Evolutionary conservation across 2,329 filamentous ascomycete genomes (phyloP).

Genomic region (Aureobasidium sp.): DNA sequence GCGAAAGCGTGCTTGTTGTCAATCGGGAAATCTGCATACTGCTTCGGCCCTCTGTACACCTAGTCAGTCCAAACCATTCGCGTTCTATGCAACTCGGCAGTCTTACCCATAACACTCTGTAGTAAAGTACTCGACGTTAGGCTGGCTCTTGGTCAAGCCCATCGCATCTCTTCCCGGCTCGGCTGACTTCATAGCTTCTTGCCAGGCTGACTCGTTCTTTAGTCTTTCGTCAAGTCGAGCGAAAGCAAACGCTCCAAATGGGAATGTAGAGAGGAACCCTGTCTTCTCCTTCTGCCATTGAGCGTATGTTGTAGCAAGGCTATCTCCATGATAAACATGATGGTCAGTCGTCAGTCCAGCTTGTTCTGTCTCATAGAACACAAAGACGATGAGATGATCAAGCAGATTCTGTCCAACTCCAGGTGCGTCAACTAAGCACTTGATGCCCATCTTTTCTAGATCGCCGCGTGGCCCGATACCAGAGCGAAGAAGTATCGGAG

Average conservation of each 20-base stretch:
- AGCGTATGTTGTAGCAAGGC: conserved; percentile 47
- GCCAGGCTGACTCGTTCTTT: conserved; percentile 49
- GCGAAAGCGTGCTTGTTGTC: conserved; percentile 39
- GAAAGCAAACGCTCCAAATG: conserved; percentile 56
- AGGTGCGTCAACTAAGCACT: conserved; percentile 38
- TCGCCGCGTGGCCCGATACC: conserved; percentile 45
- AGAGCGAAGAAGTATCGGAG: conserved; percentile 47
- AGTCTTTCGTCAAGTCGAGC: conserved; percentile 56
- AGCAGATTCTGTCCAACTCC: conserved; percentile 44
- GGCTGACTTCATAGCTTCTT: conserved; percentile 38
- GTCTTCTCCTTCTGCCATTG: conserved; percentile 51
- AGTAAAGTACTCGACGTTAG: conserved; percentile 56
- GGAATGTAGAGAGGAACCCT: conserved; percentile 54
- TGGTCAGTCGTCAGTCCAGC: conserved; percentile 49
- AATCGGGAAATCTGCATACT: conserved; percentile 1
- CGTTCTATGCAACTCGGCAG: not conserved
- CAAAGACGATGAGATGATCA: conserved; percentile 17
- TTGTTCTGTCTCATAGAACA: conserved; percentile 39
- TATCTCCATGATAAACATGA: conserved; percentile 47
- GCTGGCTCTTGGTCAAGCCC: conserved; percentile 50
- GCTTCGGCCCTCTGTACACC: conserved; percentile 1
- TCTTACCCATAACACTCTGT: conserved; percentile 31
- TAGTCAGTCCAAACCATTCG: not conserved
- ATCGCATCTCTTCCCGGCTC: conserved; percentile 53
- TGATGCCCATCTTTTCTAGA: conserved; percentile 34